phyloP scores from a whole-genome alignment of 2,329 filamentous ascomycete genomes.

The Fusarium xyrophilum region DNA sequence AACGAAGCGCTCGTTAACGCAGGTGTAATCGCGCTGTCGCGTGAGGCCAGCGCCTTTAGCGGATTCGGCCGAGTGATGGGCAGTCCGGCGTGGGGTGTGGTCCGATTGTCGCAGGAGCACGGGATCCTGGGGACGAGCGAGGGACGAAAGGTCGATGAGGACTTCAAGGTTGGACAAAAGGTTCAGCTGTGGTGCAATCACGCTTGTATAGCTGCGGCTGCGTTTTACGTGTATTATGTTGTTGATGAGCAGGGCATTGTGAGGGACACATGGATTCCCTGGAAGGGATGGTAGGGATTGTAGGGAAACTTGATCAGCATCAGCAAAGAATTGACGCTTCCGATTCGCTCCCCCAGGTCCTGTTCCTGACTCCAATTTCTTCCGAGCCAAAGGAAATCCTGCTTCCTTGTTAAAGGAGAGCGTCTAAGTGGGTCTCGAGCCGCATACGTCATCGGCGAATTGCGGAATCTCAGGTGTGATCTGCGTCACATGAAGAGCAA shows the following conservation, averaged over 20 bases:
- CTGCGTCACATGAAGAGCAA: constrained; percentile 36
- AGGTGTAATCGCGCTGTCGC: constrained; percentile 46
- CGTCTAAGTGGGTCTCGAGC: constrained; percentile 36
- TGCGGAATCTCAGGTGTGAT: constrained; percentile 30
- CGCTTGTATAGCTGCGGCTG: constrained; percentile 49
- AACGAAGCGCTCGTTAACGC: constrained; percentile 50
- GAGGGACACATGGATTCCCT: constrained; percentile 47
- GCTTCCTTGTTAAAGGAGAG: constrained; percentile 21
- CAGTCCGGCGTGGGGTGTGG: constrained; percentile 43
- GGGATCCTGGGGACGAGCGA: constrained; percentile 44
- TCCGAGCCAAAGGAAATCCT: constrained; percentile 32
- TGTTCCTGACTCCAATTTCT: constrained; percentile 32
- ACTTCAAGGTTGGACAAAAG: constrained; percentile 46
- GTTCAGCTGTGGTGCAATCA: constrained; percentile 46
- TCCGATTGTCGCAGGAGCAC: constrained; percentile 49
- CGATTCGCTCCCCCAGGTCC: constrained; percentile 17
- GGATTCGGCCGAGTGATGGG: constrained; percentile 45
- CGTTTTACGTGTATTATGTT: constrained; percentile 48
- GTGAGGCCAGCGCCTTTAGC: constrained; percentile 43
- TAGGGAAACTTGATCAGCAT: constrained; percentile 1
- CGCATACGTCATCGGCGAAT: constrained; percentile 40
- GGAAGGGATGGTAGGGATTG: constrained; percentile 45
- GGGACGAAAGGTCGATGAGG: constrained; percentile 36
- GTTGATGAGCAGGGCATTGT: constrained; percentile 47
- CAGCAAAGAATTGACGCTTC: constrained; percentile 11